phyloP scores from a whole-genome alignment of 345 rosid species.

The Salix koriyanagi region DNA sequence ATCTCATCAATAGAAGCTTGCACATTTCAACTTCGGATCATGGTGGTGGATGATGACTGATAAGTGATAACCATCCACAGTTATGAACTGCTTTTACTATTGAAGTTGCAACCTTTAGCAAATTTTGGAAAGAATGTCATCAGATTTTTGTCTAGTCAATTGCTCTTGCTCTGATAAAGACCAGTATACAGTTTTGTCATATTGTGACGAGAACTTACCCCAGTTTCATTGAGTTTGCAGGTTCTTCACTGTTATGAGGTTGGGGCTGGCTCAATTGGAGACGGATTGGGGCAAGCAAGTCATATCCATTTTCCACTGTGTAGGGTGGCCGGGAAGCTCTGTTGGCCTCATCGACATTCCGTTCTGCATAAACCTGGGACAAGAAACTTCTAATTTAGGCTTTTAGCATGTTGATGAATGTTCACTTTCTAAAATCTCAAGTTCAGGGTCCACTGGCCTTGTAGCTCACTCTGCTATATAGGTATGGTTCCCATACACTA shows the following conservation, averaged over 20 bases:
- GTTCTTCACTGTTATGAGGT: conserved; percentile 27
- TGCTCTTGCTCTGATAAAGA: not conserved
- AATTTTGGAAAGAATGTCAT: conserved; percentile 3
- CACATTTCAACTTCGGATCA: conserved; percentile 4
- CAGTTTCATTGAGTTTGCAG: conserved; percentile 30
- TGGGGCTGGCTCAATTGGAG: conserved; percentile 54
- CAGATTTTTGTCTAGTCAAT: conserved; percentile 8
- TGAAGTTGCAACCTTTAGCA: conserved; percentile 37
- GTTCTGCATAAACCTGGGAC: conserved; percentile 32
- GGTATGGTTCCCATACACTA: not conserved
- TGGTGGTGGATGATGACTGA: conserved; percentile 2
- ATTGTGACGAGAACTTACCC: conserved; percentile 28
- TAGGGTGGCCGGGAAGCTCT: conserved; percentile 17
- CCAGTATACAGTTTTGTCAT: not conserved
- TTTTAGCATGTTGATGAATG: not conserved
- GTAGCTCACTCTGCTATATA: not conserved
- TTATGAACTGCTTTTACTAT: conserved; percentile 9
- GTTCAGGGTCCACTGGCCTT: not conserved
- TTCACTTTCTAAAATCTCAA: not conserved
- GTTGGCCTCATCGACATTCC: conserved; percentile 21
- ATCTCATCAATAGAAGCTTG: conserved; percentile 15
- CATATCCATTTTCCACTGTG: conserved; percentile 29
- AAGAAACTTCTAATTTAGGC: conserved; percentile 1
- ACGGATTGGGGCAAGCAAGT: conserved; percentile 27
- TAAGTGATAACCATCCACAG: conserved; percentile 7